Conservation (phyloP, 2,329 filamentous ascomycete species). For the Cryphonectria naterciae region DNA sequence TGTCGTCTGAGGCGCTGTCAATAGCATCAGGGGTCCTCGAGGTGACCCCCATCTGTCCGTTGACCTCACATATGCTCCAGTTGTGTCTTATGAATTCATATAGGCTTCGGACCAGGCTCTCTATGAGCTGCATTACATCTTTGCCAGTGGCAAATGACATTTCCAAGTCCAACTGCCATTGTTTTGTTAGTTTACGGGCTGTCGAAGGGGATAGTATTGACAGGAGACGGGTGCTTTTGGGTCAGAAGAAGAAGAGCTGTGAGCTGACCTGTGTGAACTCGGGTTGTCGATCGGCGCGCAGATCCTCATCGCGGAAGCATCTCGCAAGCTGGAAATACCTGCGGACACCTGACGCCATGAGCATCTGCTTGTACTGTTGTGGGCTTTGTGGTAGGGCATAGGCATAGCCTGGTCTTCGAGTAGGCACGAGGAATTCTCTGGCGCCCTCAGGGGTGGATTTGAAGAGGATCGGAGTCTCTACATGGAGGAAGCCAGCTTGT, state of each 20-base stretch:
- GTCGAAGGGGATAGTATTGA: background rate
- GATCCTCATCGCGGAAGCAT: slow-evolving; percentile 94
- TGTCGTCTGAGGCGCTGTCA: background rate
- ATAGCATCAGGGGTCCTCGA: background rate
- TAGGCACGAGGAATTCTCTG: slow-evolving; percentile 91
- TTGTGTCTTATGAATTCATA: slow-evolving; percentile 55
- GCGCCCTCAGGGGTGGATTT: slow-evolving; percentile 97
- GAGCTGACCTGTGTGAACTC: slow-evolving; percentile 83
- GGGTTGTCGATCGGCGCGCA: slow-evolving; percentile 88
- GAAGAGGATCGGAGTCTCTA: slow-evolving; percentile 94
- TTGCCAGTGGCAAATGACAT: slow-evolving; percentile 81
- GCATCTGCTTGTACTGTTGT: slow-evolving; percentile 97
- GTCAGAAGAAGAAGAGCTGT: background rate
- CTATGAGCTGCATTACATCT: slow-evolving; percentile 66
- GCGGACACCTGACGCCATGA: slow-evolving; percentile 86
- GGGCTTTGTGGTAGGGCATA: slow-evolving; percentile 96
- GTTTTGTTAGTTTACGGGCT: background rate
- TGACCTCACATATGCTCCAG: slow-evolving; percentile 39
- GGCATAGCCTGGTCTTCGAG: slow-evolving; percentile 72
- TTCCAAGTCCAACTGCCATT: slow-evolving; percentile 79
- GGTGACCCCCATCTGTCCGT: slow-evolving; percentile 37
- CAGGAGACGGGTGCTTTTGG: background rate
- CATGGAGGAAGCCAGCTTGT: slow-evolving; percentile 67
- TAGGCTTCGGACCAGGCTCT: slow-evolving; percentile 57
- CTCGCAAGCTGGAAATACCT: slow-evolving; percentile 91